A percentile compares a stretch with the other conserved stretches of the same genome.
phyloP scores from a whole-genome alignment of 169 alveolate species.

The Cryptosporidium tyzzeri region DNA sequence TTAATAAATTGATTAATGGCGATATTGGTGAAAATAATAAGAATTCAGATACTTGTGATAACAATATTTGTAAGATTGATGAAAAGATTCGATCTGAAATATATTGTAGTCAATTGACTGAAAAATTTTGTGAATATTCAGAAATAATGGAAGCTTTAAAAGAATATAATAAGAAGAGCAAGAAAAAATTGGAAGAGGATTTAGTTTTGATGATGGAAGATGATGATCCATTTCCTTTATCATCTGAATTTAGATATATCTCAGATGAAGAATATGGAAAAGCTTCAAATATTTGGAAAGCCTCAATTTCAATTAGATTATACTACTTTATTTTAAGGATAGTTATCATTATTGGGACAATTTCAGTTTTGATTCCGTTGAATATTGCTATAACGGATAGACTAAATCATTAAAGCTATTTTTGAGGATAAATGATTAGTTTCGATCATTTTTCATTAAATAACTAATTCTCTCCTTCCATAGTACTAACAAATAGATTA shows the following conservation, averaged over 20 bases:
- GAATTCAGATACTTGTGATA: not conserved
- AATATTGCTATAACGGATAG: constrained; percentile 64
- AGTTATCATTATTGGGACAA: constrained; percentile 4
- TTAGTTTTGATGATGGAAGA: not conserved
- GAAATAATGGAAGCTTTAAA: not conserved
- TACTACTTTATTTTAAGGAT: constrained; percentile 24
- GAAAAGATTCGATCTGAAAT: not conserved
- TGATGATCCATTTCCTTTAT: constrained; percentile 69
- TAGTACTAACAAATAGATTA: not conserved
- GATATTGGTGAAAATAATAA: no score
- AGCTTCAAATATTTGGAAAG: constrained; percentile 61
- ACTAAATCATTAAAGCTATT: constrained; percentile 4
- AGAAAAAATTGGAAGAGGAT: not conserved
- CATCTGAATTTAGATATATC: constrained; percentile 50
- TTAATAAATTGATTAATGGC: no score
- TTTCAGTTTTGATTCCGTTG: constrained; percentile 49
- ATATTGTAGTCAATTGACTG: not conserved
- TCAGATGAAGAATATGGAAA: constrained; percentile 57
- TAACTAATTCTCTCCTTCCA: not conserved
- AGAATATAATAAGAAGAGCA: not conserved
- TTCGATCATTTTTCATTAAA: not conserved
- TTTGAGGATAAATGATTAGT: not conserved
- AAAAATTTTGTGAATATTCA: not conserved
- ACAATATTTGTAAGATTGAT: not conserved
- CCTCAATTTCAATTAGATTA: constrained; percentile 44